Percentiles rank a stretch among this genome's conserved stretches.
Conservation (phyloP, 179 eudicot genomes). For the Drosera spatulata region DNA sequence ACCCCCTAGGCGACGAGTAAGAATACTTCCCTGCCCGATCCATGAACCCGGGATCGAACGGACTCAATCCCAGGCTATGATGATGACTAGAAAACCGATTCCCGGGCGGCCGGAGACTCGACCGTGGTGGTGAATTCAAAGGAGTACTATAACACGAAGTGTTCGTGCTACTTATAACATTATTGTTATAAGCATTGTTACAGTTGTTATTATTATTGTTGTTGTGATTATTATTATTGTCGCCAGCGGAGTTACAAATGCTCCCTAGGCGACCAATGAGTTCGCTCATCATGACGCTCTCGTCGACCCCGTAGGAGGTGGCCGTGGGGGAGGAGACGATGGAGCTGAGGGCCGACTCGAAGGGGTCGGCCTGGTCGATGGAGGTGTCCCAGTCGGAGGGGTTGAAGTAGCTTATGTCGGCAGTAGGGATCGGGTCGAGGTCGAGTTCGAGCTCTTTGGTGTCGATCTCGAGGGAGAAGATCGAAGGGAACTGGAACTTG, state of each 20-base stretch:
- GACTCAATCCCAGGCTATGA: constrained; percentile 11
- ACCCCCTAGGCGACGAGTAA: constrained; percentile 21
- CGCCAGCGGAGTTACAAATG: constrained; percentile 45
- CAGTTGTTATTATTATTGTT: constrained; percentile 32
- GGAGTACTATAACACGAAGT: too few relatives aligned
- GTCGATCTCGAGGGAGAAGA: constrained; percentile 1
- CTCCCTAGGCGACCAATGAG: constrained; percentile 72
- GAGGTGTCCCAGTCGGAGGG: constrained; percentile 33
- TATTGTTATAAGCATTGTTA: too few relatives aligned
- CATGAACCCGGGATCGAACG: constrained; percentile 69
- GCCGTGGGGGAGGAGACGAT: constrained; percentile 21
- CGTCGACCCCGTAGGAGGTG: constrained; percentile 21
- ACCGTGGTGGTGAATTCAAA: constrained; percentile 64
- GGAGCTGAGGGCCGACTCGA: constrained; percentile 59
- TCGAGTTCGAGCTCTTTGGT: constrained; percentile 10
- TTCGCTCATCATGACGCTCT: constrained; percentile 51
- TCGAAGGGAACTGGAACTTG: background rate
- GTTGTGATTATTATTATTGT: constrained; percentile 11
- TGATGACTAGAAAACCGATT: constrained; percentile 8
- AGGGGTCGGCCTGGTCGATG: constrained; percentile 52
- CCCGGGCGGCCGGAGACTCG: constrained; percentile 33
- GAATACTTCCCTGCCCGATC: constrained; percentile 78
- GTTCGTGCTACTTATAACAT: too few relatives aligned
- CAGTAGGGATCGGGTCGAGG: constrained; percentile 3
- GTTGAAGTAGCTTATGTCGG: constrained; percentile 17